A percentile compares a stretch with the other conserved stretches of the same genome.
phyloP scores from a whole-genome alignment of 306 rosid genomes.

The Quercus alba region DNA sequence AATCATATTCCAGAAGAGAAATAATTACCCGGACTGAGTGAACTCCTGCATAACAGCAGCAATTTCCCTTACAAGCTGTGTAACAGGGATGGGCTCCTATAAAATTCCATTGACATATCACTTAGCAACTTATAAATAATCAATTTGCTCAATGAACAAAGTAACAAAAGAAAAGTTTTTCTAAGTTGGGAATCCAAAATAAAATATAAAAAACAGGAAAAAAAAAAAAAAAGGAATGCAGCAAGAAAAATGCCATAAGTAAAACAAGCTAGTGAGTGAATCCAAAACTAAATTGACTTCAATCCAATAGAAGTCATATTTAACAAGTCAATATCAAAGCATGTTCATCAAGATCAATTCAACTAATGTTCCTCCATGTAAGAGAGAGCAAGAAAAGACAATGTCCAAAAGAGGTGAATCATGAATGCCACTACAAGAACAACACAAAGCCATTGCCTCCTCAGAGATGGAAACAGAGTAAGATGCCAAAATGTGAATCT shows the following conservation, averaged over 20 bases:
- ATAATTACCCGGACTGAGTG: constrained; percentile 92
- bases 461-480: neutral
- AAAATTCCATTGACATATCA: neutral
- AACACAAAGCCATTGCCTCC: neutral
- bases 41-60: constrained; percentile 99
- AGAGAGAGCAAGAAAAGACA: neutral
- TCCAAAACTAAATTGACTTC: too few species aligned
- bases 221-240: neutral
- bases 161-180: too few species aligned
- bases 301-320: too few species aligned
- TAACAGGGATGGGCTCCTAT: constrained; percentile 94
- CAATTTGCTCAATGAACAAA: too few species aligned
- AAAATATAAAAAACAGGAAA: neutral
- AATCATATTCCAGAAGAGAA: neutral
- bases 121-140: too few species aligned
- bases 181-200: neutral
- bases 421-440: constrained; percentile 4
- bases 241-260: too few species aligned
- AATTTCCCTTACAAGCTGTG: constrained; percentile 96
- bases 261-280: too few species aligned
- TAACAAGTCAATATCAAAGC: neutral
- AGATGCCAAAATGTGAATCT: neutral
- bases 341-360: neutral
- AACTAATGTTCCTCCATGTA: neutral
- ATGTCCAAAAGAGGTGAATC: neutral